phyloP scores from a whole-genome alignment of 2,329 filamentous ascomycete species.

The Fusarium chlamydosporum region DNA sequence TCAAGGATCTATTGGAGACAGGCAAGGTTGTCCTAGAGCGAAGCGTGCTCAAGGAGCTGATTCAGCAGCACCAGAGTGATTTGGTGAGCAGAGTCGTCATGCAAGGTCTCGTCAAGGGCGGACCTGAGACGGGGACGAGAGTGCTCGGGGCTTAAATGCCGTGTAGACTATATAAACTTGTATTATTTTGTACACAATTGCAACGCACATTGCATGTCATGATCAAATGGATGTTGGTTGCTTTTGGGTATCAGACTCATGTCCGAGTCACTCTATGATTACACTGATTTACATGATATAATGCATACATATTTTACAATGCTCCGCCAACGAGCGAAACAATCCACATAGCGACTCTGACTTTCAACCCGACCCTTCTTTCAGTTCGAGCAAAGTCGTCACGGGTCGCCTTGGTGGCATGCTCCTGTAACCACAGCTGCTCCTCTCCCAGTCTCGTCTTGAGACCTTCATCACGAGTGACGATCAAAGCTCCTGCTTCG shows the following conservation, averaged over 20 bases:
- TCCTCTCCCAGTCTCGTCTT: slow-evolving; percentile 83
- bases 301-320: slow-evolving; percentile 65
- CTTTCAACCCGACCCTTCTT: slow-evolving; percentile 85
- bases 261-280: slow-evolving; percentile 9
- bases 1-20: slow-evolving; percentile 92
- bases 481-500: slow-evolving; percentile 87
- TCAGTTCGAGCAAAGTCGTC: slow-evolving; percentile 87
- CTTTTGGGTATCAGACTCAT: slow-evolving; percentile 32
- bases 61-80: slow-evolving; percentile 80
- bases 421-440: slow-evolving; percentile 82
- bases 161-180: slow-evolving; percentile 48
- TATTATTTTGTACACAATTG: slow-evolving; percentile 52
- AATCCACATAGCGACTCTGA: slow-evolving; percentile 94
- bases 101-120: slow-evolving; percentile 56
- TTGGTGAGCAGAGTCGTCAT: slow-evolving; percentile 65
- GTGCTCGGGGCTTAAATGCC: slow-evolving; percentile 51
- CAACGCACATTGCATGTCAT: slow-evolving; percentile 15
- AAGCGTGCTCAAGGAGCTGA: slow-evolving; percentile 80
- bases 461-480: slow-evolving; percentile 81
- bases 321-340: slow-evolving; percentile 88
- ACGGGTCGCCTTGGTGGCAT: slow-evolving; percentile 76
- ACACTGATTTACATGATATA: slow-evolving; percentile 38
- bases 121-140: slow-evolving; percentile 58
- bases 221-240: slow-evolving; percentile 1
- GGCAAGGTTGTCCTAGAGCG: slow-evolving; percentile 90